Evolutionary conservation across 2,329 filamentous ascomycete genomes (phyloP), one percentile per base, ranked within the genome.

Genomic region (Clarireedia monteithiana): DNA sequence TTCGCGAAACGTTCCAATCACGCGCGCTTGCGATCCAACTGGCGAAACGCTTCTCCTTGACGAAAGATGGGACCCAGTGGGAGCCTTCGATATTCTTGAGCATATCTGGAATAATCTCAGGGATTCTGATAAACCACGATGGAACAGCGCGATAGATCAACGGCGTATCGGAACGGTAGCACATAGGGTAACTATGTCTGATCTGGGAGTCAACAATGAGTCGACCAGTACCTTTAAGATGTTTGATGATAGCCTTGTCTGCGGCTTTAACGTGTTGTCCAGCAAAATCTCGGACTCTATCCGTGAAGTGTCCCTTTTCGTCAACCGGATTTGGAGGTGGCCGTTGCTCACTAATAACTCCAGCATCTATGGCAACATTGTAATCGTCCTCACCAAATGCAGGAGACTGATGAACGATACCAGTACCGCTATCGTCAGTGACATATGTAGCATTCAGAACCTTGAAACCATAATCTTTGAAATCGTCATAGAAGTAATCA

Each of bases 301-400:
- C 76, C 1, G 87, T 92, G 72, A 92, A 96, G 65, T 83, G 80
- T 42, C 90, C 92, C 34, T 81, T 82, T 51, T 92, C 88, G 66
- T 95, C 86, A n/a, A 96, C 86, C 1, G 92, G 92, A 68, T 95
- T 92, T 0, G 91, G 91, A n/a, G 92, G 90, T 38, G 84, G 77
- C 53, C 89, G 84, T 57, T 82, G 80, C 62, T 91, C 86, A 60
- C 73, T 86, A 67, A 96, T 86, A 64, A 95, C 80, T 44, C 90
- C 91, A 47, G 83, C 77, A 56, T 86, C 84, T 59, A 91, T 71
- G 7, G 88, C 89, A 58, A 94, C 83, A 62, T 85, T 86, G 76
- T 95, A 96, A 85, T 97, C 92, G 62, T 96, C 92, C 73, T 96
- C 89, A 80, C 92, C 92, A 68, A 92, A 96, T 1, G 91, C 90